Base-by-base conservation (phyloP, 306 rosid genomes). In the Arachis hypogaea region DNA sequence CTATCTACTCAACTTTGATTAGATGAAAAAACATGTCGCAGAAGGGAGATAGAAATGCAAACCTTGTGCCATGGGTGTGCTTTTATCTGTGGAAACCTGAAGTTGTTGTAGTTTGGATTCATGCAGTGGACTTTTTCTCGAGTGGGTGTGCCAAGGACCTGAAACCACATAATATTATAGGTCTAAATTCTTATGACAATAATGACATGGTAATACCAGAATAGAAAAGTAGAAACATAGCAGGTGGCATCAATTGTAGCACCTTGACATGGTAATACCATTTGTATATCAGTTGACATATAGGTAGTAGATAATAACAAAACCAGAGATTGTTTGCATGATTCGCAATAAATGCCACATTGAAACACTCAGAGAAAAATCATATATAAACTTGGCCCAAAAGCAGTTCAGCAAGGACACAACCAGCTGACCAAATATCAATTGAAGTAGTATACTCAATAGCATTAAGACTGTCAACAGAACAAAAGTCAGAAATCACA, bases 111-210 rank as follows among this genome's bases (percentile, higher is more conserved):
- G 77, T 75, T 88, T 49, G 97, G 94, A 79, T 88, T 88, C 88
- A 85, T 85, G 61, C 95, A 87, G n/a, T 87, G 90, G 49, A 87
- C 85, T 87, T 91, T 92, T 83, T 91, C 97, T 42, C 90, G 82
- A 9, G 95, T 81, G 44, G 97, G 97, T 0, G 97, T 91, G 52
- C 97, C 97, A 80, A 91, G 92, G 74, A 91, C 92, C 97, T 91
- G 85, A 16, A 76, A 59, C 38, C 42, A 56, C 9, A 59, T 52
- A 42, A 66, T 51, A 22, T 33, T 65, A 66, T 74, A 68, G 59
- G 29, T 59, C 55, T 69, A 38, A 77, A 8, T n/a, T 12, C 46
- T 50, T 43, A 11, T 11, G 50, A 69, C 41, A 14, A 50, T 47
- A 66, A 67, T 75, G 10, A 66, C 55, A 73, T 7, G 52, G 59